Evolutionary conservation across 2,329 filamentous ascomycete species (phyloP).

Genomic region (Aspergillus pseudotamarii): DNA sequence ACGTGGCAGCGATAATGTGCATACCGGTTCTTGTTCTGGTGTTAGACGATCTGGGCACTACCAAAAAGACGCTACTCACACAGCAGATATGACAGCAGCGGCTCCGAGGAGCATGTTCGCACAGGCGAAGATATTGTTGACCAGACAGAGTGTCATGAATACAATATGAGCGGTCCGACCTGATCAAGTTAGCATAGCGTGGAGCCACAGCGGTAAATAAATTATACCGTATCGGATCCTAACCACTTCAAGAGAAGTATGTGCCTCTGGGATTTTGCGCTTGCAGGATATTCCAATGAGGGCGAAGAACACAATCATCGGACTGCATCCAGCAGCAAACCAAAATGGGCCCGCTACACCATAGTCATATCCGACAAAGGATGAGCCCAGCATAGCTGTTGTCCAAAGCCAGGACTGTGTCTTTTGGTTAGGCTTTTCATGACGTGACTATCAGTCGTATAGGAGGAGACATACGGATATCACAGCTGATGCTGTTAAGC

Average conservation of each 20-base stretch:
- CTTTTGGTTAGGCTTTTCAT: neutral
- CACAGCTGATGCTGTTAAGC: constrained; percentile 57
- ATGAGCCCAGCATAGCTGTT: constrained; percentile 55
- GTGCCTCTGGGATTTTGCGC: constrained; percentile 55
- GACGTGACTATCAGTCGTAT: too few relatives aligned
- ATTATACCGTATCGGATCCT: constrained; percentile 52
- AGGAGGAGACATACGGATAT: constrained; percentile 44
- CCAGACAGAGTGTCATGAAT: constrained; percentile 55
- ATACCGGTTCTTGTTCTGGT: constrained; percentile 47
- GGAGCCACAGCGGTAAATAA: neutral
- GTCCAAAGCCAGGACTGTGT: constrained; percentile 56
- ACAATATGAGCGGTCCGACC: constrained; percentile 51
- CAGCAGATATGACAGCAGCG: constrained; percentile 45
- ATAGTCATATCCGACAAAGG: constrained; percentile 57
- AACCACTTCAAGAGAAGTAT: constrained; percentile 58
- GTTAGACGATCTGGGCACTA: neutral
- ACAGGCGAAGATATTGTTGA: constrained; percentile 58
- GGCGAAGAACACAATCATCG: constrained; percentile 60
- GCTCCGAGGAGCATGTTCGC: constrained; percentile 57
- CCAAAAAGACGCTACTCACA: constrained; percentile 24
- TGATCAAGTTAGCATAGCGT: constrained; percentile 11
- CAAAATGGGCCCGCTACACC: constrained; percentile 60
- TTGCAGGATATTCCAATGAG: constrained; percentile 57
- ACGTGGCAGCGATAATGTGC: constrained; percentile 55
- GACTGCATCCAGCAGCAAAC: constrained; percentile 59